Conservation (phyloP, 2,329 filamentous ascomycete species). For the Botrytis squamosa region DNA sequence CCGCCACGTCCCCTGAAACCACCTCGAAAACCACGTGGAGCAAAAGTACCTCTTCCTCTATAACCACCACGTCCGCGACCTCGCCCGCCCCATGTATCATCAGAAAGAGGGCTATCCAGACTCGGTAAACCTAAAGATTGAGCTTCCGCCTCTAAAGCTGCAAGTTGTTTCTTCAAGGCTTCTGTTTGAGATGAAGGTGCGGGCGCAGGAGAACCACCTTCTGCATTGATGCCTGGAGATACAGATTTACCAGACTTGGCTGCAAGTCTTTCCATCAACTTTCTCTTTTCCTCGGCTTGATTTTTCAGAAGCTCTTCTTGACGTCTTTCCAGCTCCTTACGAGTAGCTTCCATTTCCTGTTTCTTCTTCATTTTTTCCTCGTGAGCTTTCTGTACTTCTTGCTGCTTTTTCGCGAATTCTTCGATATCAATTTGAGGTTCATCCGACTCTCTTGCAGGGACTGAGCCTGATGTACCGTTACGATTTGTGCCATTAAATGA, state of each 20-base stretch:
- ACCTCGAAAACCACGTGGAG: slow-evolving; percentile 44
- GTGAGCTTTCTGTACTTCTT: slow-evolving; percentile 67
- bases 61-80: slow-evolving; percentile 42
- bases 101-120: slow-evolving; percentile 54
- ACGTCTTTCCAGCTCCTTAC: slow-evolving; percentile 63
- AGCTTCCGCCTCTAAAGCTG: slow-evolving; percentile 71
- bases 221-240: slow-evolving; percentile 22
- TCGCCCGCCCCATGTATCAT: slow-evolving; percentile 44
- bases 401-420: slow-evolving; percentile 66
- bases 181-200: slow-evolving; percentile 51
- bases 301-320: slow-evolving; percentile 60
- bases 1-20: slow-evolving; percentile 49
- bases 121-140: slow-evolving; percentile 56
- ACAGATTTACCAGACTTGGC: slow-evolving; percentile 46
- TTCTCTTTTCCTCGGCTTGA: slow-evolving; percentile 63
- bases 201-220: slow-evolving; percentile 27
- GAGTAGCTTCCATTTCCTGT: slow-evolving; percentile 60
- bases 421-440: slow-evolving; percentile 63
- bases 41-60: slow-evolving; percentile 38
- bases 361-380: slow-evolving; percentile 64
- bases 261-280: slow-evolving; percentile 60
- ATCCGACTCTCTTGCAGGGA: slow-evolving; percentile 28
- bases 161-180: slow-evolving; percentile 67
- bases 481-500: slow-evolving; percentile 35
- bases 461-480: slow-evolving; percentile 33